Conservation (phyloP, 2,329 filamentous ascomycete genomes). For the Penicillium sp. region DNA sequence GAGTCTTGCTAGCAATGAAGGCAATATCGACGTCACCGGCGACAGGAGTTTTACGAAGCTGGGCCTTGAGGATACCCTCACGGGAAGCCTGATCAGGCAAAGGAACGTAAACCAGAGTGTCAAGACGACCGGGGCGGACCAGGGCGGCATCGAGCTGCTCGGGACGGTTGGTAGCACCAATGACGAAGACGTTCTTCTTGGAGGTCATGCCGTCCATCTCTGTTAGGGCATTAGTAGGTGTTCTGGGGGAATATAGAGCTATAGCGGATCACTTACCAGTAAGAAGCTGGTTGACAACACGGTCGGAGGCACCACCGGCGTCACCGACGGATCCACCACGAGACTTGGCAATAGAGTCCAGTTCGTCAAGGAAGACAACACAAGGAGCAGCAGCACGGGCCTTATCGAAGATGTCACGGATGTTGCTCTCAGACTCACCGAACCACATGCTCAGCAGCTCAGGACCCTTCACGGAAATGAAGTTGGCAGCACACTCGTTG, state of each 20-base stretch:
- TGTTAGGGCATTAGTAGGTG: conserved; percentile 48
- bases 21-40: conserved; percentile 80
- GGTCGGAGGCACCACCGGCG: conserved; percentile 96
- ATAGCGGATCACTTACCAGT: conserved; percentile 66
- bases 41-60: conserved; percentile 97
- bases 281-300: conserved; percentile 98
- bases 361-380: conserved; percentile 96
- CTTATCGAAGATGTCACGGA: conserved; percentile 99
- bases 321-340: conserved; percentile 95
- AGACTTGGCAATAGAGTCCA: conserved; percentile 99
- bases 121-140: conserved; percentile 96
- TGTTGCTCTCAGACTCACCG: conserved; percentile 99
- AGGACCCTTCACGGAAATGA: conserved; percentile 98
- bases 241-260: background rate
- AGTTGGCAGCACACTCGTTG: conserved; percentile 99
- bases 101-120: conserved; percentile 97
- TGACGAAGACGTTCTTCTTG: conserved; percentile 99
- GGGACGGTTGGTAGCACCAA: conserved; percentile 96
- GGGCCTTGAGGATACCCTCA: conserved; percentile 85
- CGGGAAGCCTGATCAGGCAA: conserved; percentile 89
- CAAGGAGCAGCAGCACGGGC: conserved; percentile 96
- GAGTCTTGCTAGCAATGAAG: conserved; percentile 94
- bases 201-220: conserved; percentile 99
- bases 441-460: conserved; percentile 99
- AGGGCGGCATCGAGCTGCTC: conserved; percentile 98